Conservation (phyloP, 2,329 filamentous ascomycete species). For the Truncatella angustata region DNA sequence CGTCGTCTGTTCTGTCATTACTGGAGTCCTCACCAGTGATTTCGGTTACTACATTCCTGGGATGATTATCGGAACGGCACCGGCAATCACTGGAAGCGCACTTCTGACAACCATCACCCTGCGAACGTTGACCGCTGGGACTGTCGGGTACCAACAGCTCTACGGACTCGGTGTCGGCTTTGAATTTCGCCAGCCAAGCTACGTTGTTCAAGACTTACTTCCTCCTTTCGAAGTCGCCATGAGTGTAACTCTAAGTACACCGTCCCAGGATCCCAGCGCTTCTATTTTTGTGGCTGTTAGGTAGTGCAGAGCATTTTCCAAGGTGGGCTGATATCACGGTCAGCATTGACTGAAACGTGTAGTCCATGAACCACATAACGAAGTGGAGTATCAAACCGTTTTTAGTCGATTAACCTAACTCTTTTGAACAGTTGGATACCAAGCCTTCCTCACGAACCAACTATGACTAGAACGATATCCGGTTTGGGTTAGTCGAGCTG, state of each 20-base stretch:
- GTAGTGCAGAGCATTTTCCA: constrained; percentile 18
- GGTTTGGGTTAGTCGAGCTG: too few species aligned
- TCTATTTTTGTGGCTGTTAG: constrained; percentile 17
- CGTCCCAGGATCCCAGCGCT: constrained; percentile 18
- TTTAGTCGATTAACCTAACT: too few species aligned
- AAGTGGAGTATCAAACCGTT: too few species aligned
- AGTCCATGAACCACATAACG: too few species aligned
- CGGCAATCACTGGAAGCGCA: constrained; percentile 14
- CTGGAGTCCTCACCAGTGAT: constrained; percentile 13
- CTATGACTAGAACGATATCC: too few species aligned
- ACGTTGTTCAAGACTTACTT: constrained; percentile 18
- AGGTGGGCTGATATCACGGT: constrained; percentile 8
- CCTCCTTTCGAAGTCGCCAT: constrained; percentile 15
- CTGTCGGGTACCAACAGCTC: constrained; percentile 15
- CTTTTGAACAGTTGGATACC: too few species aligned
- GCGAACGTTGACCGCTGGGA: constrained; percentile 8
- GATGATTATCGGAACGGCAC: constrained; percentile 12
- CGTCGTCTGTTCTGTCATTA: constrained; percentile 12
- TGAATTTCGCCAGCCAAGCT: constrained; percentile 8
- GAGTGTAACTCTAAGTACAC: constrained; percentile 15
- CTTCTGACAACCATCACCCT: constrained; percentile 14
- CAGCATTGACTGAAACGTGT: too few species aligned
- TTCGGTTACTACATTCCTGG: constrained; percentile 14
- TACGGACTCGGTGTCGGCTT: constrained; percentile 19
- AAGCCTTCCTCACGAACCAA: too few species aligned